A percentile compares a stretch with the other conserved stretches of the same genome.
Conservation (phyloP, 2,329 filamentous ascomycete species). For the Diaporthe nobilis region DNA sequence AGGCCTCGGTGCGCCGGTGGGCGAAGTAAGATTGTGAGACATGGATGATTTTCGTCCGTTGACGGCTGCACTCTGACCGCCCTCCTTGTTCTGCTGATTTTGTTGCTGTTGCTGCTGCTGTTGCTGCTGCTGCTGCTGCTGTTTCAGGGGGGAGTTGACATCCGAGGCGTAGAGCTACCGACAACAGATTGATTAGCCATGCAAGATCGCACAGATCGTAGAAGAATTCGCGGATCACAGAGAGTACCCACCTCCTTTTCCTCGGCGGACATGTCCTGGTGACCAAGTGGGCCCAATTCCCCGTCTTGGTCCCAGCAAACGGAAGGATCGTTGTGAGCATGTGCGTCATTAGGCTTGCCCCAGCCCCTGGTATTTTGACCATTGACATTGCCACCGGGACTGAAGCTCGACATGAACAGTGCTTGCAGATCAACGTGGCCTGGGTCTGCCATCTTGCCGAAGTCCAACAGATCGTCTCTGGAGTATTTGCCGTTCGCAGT, state of each 20-base stretch:
- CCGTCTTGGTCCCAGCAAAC: constrained; percentile 90
- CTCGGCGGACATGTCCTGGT: constrained; percentile 77
- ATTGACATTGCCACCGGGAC: constrained; percentile 77
- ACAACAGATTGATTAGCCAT: constrained; percentile 43
- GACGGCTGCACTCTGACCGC: constrained; percentile 68
- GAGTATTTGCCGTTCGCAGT: constrained; percentile 72
- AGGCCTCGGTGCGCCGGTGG: constrained; percentile 78
- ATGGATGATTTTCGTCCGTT: constrained; percentile 87
- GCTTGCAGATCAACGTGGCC: constrained; percentile 73
- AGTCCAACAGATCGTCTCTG: constrained; percentile 82
- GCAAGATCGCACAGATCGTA: constrained; percentile 43
- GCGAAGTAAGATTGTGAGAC: constrained; percentile 82
- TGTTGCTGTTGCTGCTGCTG: constrained; percentile 61
- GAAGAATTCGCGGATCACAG: constrained; percentile 37
- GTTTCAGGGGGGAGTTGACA: constrained; percentile 95
- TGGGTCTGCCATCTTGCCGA: constrained; percentile 71
- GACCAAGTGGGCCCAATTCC: constrained; percentile 76
- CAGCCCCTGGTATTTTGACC: constrained; percentile 75
- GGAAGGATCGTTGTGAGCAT: constrained; percentile 84
- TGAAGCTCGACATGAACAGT: constrained; percentile 84
- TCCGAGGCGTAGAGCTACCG: constrained; percentile 82
- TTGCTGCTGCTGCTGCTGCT: constrained; percentile 74
- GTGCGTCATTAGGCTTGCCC: constrained; percentile 83
- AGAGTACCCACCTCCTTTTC: constrained; percentile 69
- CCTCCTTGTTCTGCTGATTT: constrained; percentile 73